Percentiles rank a stretch among this genome's conserved stretches.
Evolutionary conservation across 2,329 filamentous ascomycete species (phyloP).

Genomic region (Aspergillus niger): DNA sequence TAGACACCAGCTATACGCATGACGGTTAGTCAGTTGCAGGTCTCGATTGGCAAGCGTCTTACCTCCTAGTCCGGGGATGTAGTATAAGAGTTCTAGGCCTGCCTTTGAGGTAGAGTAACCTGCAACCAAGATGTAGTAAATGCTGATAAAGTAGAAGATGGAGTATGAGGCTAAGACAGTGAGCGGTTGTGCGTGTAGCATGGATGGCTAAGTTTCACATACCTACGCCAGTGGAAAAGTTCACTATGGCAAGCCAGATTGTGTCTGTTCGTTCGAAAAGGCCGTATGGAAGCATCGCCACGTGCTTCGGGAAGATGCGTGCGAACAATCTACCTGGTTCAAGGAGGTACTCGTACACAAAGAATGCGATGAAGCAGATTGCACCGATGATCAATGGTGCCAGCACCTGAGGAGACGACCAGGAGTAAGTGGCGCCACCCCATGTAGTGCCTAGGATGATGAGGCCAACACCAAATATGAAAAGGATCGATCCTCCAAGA

Average conservation of each 20-base stretch:
- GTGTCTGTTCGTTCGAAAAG: slow-evolving; percentile 62
- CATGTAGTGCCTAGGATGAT: slow-evolving; percentile 59
- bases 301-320: slow-evolving; percentile 55
- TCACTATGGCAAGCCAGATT: slow-evolving; percentile 62
- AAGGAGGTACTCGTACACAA: slow-evolving; percentile 59
- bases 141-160: slow-evolving; percentile 68
- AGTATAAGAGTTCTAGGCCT: slow-evolving; percentile 63
- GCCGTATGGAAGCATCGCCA: slow-evolving; percentile 65
- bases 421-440: slow-evolving; percentile 57
- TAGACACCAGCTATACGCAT: slow-evolving; percentile 53
- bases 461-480: slow-evolving; percentile 57
- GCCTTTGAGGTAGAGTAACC: slow-evolving; percentile 54
- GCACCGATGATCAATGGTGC: slow-evolving; percentile 52
- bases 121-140: slow-evolving; percentile 67
- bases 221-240: slow-evolving; percentile 60
- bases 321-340: slow-evolving; percentile 52
- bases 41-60: slow-evolving; percentile 16
- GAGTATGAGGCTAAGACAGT: slow-evolving; percentile 43
- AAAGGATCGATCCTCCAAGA: slow-evolving; percentile 58
- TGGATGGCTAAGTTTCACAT: slow-evolving; percentile 24
- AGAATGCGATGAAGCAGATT: slow-evolving; percentile 45
- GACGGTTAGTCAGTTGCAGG: background rate
- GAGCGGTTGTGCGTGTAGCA: background rate
- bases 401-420: slow-evolving; percentile 54
- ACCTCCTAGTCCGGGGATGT: slow-evolving; percentile 64